Base-by-base conservation (phyloP, 2,329 filamentous ascomycete species). In the Pseudogymnoascus sp. region DNA sequence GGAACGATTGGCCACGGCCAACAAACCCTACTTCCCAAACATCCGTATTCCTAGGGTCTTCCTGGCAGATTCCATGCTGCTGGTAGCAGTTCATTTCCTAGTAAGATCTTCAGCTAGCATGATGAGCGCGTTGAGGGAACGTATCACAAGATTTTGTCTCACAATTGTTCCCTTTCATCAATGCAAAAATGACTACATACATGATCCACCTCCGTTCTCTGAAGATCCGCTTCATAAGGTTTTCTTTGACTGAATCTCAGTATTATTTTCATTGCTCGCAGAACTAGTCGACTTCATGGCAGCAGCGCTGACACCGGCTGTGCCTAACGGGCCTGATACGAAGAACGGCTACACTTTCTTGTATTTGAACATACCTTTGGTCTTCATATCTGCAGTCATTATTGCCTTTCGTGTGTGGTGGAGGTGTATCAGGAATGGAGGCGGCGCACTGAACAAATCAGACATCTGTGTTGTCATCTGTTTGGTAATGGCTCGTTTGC, bases 381-480 rank as follows among this genome's bases (percentile, higher is more conserved):
- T 61, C 16, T 37, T 62, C n/a, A 6, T 63, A 12, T 61, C 63
- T 4, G 50, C 58, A 12, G 8, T 6, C 4, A 60, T 64, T 20
- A 57, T 64, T 37, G 59, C 34, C 12, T 43, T 61, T 47, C 59
- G 61, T 41, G 28, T 64, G 22, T 64, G 63, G 63, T 64, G 63
- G 63, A 60, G 63, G n/a, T 28, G 60, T n/a, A 35, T 37, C 6
- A 59, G 18, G 57, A 59, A 59, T 12, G 34, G 57, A 14, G 20
- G 57, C 32, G 57, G 57, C 32, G 57, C 57, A 14, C 22, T 59
- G 32, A 59, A 41, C 57, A 59, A 59, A 18, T 8, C 57, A 39
- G 57, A 59, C 25, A 59, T 59, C 57, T 59, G 57, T 37, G 34
- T 59, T 59, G 9, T 59, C 25, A 37, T 41, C 57, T 59, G 57